Percentiles rank a stretch among this genome's conserved stretches.
Conservation (phyloP, 768 basidiomycete genomes). For the Naganishia friedmannii region DNA sequence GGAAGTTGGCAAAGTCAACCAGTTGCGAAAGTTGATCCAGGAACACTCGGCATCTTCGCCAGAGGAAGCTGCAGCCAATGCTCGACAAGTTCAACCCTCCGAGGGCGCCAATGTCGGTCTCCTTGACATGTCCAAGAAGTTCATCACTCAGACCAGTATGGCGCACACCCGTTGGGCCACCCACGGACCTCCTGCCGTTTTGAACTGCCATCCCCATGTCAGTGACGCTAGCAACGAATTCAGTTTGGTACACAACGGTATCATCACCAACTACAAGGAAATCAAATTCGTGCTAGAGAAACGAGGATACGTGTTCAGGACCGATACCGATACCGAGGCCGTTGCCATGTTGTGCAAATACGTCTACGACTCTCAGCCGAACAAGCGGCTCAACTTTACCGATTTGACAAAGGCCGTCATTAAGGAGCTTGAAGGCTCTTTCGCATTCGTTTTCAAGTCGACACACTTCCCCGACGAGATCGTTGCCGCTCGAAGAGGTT, state of each 20-base stretch:
- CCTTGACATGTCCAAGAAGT: conserved; percentile 71
- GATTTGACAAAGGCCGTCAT: conserved; percentile 89
- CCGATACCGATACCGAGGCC: conserved; percentile 96
- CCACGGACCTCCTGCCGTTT: conserved; percentile 79
- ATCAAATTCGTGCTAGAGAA: conserved; percentile 90
- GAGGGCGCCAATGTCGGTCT: conserved; percentile 35
- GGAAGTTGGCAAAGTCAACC: conserved; percentile 95
- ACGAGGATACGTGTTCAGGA: conserved; percentile 87
- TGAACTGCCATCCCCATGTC: conserved; percentile 93
- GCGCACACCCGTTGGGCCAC: conserved; percentile 99
- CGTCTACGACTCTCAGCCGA: conserved; percentile 86
- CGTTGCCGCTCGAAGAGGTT: conserved; percentile 93
- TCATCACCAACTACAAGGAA: conserved; percentile 80
- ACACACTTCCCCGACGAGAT: conserved; percentile 91
- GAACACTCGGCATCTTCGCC: conserved; percentile 42
- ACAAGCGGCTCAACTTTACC: conserved; percentile 81
- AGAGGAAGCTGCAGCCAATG: conserved; percentile 32
- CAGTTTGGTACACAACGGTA: conserved; percentile 95
- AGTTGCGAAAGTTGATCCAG: conserved; percentile 83
- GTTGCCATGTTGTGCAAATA: conserved; percentile 96
- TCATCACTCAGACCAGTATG: conserved; percentile 86
- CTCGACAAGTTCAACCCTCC: conserved; percentile 19
- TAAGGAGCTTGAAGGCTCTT: conserved; percentile 97
- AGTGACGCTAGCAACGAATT: conserved; percentile 77
- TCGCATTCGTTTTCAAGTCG: conserved; percentile 99